These are phyloP conservation scores for Yarrowia sp. DNA, from an alignment of 805 yeast genomes.

Conservation along the genomic window DNA sequence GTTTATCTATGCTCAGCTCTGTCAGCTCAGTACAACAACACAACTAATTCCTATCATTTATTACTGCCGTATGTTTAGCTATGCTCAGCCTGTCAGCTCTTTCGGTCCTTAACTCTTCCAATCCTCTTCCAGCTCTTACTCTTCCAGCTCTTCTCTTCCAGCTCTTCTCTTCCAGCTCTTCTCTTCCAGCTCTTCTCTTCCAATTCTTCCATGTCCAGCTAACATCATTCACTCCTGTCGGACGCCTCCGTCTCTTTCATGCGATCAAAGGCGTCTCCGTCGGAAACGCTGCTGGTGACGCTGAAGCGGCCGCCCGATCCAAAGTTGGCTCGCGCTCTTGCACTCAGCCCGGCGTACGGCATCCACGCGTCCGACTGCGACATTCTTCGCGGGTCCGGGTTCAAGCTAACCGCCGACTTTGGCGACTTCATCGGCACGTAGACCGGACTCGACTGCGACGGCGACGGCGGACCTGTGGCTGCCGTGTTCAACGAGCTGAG, in stretches of 20 bases:
- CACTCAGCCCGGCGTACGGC: slow-evolving; percentile 27
- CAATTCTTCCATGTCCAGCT: too few species aligned
- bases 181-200: too few species aligned
- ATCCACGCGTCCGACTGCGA: slow-evolving; percentile 24
- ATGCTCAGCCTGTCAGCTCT: too few species aligned
- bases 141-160: too few species aligned
- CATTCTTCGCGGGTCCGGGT: slow-evolving; percentile 22
- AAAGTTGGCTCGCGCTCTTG: slow-evolving; percentile 21
- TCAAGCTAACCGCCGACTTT: slow-evolving; percentile 9
- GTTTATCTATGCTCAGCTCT: too few species aligned
- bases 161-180: too few species aligned
- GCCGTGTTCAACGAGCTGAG: slow-evolving; percentile 4
- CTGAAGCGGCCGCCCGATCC: slow-evolving; percentile 21
- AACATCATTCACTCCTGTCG: slow-evolving; percentile 4
- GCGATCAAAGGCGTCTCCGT: slow-evolving; percentile 21
- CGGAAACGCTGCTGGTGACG: slow-evolving; percentile 6
- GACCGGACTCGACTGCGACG: slow-evolving; percentile 15
- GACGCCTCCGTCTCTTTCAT: slow-evolving; percentile 15
- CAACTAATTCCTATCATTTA: too few species aligned
- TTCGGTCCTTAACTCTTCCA: too few species aligned
- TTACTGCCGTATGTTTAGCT: too few species aligned
- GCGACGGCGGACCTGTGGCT: neutral
- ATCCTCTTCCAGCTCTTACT: too few species aligned
- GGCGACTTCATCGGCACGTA: slow-evolving; percentile 21
- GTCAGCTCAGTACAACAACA: too few species aligned